A percentile compares a stretch with the other conserved stretches of the same genome.
Conservation (phyloP, 1,284 basidiomycete genomes). For the Macrocystidia cucumis region DNA sequence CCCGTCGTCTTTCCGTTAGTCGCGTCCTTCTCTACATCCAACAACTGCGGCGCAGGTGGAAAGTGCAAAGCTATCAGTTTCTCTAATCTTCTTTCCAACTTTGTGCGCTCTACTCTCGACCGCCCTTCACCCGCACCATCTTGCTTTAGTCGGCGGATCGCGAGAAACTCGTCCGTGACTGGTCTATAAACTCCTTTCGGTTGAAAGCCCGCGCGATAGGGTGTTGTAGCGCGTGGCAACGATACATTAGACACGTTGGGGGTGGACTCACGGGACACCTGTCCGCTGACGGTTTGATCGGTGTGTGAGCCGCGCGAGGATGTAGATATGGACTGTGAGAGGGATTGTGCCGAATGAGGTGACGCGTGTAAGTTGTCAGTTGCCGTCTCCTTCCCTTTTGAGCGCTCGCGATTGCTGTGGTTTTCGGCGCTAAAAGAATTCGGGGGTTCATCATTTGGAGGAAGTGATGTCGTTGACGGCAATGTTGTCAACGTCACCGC, state of each 20-base stretch:
- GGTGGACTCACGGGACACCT: conserved; percentile 13
- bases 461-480: too few relatives aligned
- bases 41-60: conserved; percentile 26
- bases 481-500: too few relatives aligned
- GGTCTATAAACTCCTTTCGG: conserved; percentile 65
- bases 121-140: conserved; percentile 37
- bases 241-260: conserved; percentile 13
- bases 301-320: too few relatives aligned
- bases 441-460: too few relatives aligned
- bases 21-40: conserved; percentile 10
- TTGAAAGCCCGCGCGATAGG: conserved; percentile 79
- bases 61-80: conserved; percentile 85
- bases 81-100: conserved; percentile 76
- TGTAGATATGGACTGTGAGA: too few relatives aligned
- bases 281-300: too few relatives aligned
- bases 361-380: too few relatives aligned
- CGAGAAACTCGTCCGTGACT: conserved; percentile 75
- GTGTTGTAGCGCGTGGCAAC: conserved; percentile 30
- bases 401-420: too few relatives aligned
- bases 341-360: too few relatives aligned
- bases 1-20: conserved; percentile 11
- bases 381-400: too few relatives aligned
- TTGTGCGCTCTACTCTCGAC: conserved; percentile 65
- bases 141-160: conserved; percentile 42
- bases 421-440: too few relatives aligned